Evolutionary conservation across 768 basidiomycete species (phyloP), one percentile per base, ranked within the genome.

Genomic region (Auricularia auricula-judae): DNA sequence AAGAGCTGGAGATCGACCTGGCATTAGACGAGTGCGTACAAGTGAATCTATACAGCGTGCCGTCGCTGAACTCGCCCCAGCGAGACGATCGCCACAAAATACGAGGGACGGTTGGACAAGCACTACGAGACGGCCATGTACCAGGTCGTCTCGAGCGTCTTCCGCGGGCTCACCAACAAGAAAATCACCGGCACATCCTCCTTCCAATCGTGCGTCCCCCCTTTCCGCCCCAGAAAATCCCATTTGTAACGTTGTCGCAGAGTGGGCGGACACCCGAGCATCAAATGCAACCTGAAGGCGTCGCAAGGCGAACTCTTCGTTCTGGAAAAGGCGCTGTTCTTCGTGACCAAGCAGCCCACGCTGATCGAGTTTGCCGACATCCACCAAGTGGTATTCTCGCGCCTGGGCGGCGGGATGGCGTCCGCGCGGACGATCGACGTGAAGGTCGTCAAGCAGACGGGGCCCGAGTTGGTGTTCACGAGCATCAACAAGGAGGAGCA

Each of bases 201-300:
- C 69, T 95, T 94, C 82, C 85, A 89, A 75, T 92, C 87, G 93
- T 88, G 74, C 61, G 76, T 73, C 2, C 39, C 39, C 7, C 8
- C 58, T 29, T 21, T 43, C 33, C 64, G 29, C 29, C 29, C 29
- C 29, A 29, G 29, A 29, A 34, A 58, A 51, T 12, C 16, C 34
- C 44, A 14, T 8, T 12, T 12, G 60, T 67, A 33, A 67, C 51
- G 21, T 8, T 34, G 47, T 16, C 61, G 10, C 67, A 96, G 93
- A 69, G 91, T 89, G 36, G 87, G 89, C 69, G 92, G 93, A 3
- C 88, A 93, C 68, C 88, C 91, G 16, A 92, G 93, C n/a, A 88
- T 99, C 77, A 98, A 98, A 77, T 93, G 93, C 70, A 97, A 98
- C 74, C 81, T 98, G 69, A 98, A 98, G 76, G 97, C 97, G 54